Percentiles rank a stretch among this genome's conserved stretches.
These are phyloP conservation scores for Centella asiatica DNA, from an alignment of 129 eudicot genomes.

Conservation along the genomic window DNA sequence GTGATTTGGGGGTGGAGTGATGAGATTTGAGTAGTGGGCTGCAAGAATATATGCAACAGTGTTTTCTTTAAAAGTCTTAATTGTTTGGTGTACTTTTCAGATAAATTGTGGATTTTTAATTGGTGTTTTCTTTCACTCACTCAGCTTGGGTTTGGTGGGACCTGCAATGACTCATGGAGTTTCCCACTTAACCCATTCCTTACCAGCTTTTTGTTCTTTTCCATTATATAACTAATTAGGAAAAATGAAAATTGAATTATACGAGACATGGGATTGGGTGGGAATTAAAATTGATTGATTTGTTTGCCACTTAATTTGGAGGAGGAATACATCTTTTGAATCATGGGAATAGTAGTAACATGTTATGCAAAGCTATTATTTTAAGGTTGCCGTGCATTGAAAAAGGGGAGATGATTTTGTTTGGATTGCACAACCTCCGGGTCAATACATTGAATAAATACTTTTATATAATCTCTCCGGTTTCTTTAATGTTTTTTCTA, in stretches of 20 bases:
- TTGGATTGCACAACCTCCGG: too few relatives aligned
- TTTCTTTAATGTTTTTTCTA: too few relatives aligned
- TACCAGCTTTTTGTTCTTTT: constrained; percentile 2
- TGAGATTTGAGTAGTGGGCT: not conserved
- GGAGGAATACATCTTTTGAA: not conserved
- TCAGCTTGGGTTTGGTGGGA: not conserved
- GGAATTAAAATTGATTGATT: not conserved
- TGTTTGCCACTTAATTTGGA: constrained; percentile 4
- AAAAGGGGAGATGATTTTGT: too few relatives aligned
- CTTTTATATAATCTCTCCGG: too few relatives aligned
- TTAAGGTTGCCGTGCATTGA: not conserved
- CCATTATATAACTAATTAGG: not conserved
- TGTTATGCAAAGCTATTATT: too few relatives aligned
- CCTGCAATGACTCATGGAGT: not conserved
- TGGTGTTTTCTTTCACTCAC: not conserved
- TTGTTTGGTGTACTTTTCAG: constrained; percentile 1
- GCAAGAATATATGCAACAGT: not conserved
- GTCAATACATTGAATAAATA: too few relatives aligned
- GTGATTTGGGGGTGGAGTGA: not conserved
- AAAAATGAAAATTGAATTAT: too few relatives aligned
- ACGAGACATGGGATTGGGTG: too few relatives aligned
- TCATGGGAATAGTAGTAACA: too few relatives aligned
- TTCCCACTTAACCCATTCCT: not conserved
- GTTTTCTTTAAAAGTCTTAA: not conserved
- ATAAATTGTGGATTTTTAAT: not conserved